These are phyloP conservation scores for Hyphopichia homilentoma DNA, from an alignment of 805 yeast species.

Conservation along the genomic window DNA sequence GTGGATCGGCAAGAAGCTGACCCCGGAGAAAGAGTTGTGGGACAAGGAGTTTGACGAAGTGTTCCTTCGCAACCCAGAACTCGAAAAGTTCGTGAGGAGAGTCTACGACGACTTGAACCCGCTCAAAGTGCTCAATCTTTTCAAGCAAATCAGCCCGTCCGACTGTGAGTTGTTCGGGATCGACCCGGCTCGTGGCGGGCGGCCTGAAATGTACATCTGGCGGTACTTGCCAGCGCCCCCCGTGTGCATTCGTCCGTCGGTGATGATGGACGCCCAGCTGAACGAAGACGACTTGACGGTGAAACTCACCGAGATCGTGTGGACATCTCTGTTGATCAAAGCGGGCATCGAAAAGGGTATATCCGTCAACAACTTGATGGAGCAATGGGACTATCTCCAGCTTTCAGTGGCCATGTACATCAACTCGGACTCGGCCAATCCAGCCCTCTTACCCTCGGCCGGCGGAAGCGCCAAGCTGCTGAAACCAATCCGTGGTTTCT, in stretches of 20 bases:
- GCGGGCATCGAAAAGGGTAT: conserved; percentile 96
- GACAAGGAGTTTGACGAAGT: conserved; percentile 82
- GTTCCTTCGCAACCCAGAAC: conserved; percentile 73
- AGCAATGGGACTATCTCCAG: conserved; percentile 98
- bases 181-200: conserved; percentile 80
- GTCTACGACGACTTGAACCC: conserved; percentile 95
- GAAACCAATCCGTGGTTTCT: conserved; percentile 87
- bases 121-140: conserved; percentile 77
- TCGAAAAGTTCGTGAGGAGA: conserved; percentile 80
- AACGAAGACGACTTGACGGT: conserved; percentile 98
- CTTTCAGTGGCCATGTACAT: conserved; percentile 95
- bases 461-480: conserved; percentile 49
- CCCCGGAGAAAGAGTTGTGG: conserved; percentile 83
- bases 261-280: conserved; percentile 84
- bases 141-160: conserved; percentile 77
- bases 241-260: conserved; percentile 97
- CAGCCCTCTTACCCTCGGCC: conserved; percentile 69
- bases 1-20: conserved; percentile 88
- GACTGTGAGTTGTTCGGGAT: conserved; percentile 94
- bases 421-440: conserved; percentile 89
- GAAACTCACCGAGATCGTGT: conserved; percentile 91
- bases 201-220: conserved; percentile 97
- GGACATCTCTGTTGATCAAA: conserved; percentile 91
- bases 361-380: conserved; percentile 90
- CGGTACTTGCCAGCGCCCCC: conserved; percentile 98